Conservation (phyloP, 768 basidiomycete genomes). For the Serendipita sp. region DNA sequence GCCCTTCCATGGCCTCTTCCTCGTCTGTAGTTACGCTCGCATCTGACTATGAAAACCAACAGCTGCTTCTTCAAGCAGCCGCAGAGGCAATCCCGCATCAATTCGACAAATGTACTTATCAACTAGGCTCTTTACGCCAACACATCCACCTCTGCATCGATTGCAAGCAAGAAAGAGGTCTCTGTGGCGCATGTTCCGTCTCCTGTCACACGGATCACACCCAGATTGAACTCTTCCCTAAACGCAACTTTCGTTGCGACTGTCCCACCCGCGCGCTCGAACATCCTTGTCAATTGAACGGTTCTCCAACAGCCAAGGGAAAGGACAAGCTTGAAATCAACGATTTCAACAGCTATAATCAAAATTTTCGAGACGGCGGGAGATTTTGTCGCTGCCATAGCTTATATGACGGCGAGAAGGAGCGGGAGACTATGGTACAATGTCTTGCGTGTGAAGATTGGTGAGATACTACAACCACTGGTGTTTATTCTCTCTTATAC, state of each 20-base stretch:
- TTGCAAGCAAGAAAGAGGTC: slow-evolving; percentile 47
- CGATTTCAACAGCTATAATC: slow-evolving; percentile 43
- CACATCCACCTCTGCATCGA: slow-evolving; percentile 69
- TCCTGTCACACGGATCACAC: slow-evolving; percentile 74
- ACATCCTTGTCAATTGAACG: slow-evolving; percentile 31
- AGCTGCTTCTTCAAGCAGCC: slow-evolving; percentile 22
- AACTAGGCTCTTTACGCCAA: slow-evolving; percentile 48
- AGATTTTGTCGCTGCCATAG: slow-evolving; percentile 59
- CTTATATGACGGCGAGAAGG: slow-evolving; percentile 53
- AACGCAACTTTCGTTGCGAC: slow-evolving; percentile 69
- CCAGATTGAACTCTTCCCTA: slow-evolving; percentile 76
- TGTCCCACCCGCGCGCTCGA: slow-evolving; percentile 53
- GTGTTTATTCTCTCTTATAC: slow-evolving; percentile 6
- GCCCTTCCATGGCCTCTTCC: background rate
- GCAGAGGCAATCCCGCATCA: slow-evolving; percentile 37
- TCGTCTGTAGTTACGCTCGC: background rate
- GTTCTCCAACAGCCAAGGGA: slow-evolving; percentile 16
- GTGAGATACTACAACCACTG: background rate
- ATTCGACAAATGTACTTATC: slow-evolving; percentile 48
- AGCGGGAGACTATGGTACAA: slow-evolving; percentile 78
- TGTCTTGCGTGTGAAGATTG: slow-evolving; percentile 68
- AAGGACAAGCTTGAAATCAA: slow-evolving; percentile 35
- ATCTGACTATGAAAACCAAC: background rate
- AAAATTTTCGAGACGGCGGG: slow-evolving; percentile 43
- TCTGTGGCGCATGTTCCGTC: slow-evolving; percentile 72